Percentiles rank a stretch among this genome's conserved stretches.
Conservation (phyloP, 331 rosid species). For the Acacia pycnantha region DNA sequence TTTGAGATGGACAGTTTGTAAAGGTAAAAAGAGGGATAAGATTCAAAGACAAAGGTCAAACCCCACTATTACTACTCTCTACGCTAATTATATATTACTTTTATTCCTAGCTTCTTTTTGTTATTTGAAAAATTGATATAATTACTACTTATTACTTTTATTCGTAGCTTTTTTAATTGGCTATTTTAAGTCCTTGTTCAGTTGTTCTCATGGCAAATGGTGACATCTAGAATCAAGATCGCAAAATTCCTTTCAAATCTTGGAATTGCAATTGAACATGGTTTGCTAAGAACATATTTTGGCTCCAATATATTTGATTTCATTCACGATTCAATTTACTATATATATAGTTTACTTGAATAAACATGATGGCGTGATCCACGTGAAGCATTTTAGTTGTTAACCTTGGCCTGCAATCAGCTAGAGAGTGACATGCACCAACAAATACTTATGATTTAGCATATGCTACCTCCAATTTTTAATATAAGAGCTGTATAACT, state of each 20-base stretch:
- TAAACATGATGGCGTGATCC: background rate
- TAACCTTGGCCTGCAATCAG: background rate
- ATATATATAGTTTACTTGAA: background rate
- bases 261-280: background rate
- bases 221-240: background rate
- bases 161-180: background rate
- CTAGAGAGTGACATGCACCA: background rate
- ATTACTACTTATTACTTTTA: background rate
- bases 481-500: too few species aligned
- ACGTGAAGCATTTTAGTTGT: background rate
- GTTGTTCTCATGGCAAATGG: background rate
- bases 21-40: conserved; percentile 25
- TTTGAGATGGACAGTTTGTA: conserved; percentile 28
- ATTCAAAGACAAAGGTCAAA: background rate
- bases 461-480: too few species aligned
- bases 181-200: background rate
- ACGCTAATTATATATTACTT: conserved; percentile 14
- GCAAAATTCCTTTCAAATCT: background rate
- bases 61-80: background rate
- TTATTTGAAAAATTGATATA: background rate
- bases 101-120: background rate
- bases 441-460: background rate
- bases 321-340: background rate
- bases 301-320: background rate
- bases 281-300: background rate